Conservation (phyloP, 306 rosid genomes). For the Potentilla sterilis region DNA sequence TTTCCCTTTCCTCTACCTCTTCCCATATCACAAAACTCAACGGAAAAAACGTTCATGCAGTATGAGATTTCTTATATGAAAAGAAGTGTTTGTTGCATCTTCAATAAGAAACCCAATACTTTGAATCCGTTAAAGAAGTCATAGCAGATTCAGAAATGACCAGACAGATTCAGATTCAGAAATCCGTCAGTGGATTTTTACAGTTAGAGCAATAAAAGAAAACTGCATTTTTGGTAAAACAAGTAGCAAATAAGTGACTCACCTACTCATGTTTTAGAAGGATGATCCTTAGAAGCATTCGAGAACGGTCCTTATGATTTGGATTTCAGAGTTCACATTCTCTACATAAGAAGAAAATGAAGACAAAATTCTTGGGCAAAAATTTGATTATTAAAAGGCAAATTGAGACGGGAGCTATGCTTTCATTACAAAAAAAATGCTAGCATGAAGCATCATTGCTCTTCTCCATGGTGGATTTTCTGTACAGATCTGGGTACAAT, state of each 20-base stretch:
- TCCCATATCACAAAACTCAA: constrained; percentile 48
- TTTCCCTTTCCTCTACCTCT: constrained; percentile 56
- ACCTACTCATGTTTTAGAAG: no score
- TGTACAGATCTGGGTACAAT: constrained; percentile 54
- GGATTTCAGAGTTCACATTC: no score
- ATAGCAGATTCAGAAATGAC: constrained; percentile 36
- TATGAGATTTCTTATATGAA: constrained; percentile 34
- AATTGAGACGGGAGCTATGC: constrained; percentile 7
- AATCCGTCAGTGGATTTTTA: constrained; percentile 41
- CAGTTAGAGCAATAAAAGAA: constrained; percentile 26
- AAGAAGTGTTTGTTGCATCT: constrained; percentile 31
- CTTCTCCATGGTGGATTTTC: constrained; percentile 34
- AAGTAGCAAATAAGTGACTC: no score
- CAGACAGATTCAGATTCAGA: constrained; percentile 38
- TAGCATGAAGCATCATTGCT: constrained; percentile 40
- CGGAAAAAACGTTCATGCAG: constrained; percentile 44
- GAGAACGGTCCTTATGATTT: background rate
- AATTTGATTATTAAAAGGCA: background rate
- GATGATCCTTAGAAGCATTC: background rate
- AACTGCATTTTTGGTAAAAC: no score
- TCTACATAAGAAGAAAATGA: background rate
- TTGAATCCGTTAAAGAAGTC: constrained; percentile 39
- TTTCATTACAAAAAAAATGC: constrained; percentile 9
- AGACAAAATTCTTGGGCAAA: background rate
- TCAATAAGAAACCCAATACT: constrained; percentile 33